These are phyloP conservation scores for Nakaseomyces uthaithaninus DNA, from an alignment of 1,139 yeast species.

Conservation along the genomic window DNA sequence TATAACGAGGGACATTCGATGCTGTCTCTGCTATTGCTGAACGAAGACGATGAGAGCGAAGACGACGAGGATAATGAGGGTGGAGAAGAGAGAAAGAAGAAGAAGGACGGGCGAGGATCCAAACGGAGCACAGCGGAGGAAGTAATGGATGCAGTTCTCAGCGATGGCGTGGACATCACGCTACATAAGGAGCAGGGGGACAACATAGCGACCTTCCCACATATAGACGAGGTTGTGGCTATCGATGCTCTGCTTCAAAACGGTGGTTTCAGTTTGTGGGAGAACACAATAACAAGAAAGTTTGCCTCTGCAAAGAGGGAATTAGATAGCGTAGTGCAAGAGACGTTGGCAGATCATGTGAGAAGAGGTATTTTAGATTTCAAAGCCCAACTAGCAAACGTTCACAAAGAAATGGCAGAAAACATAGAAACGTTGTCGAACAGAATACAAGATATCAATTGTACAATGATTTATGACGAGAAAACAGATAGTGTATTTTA, in stretches of 20 bases:
- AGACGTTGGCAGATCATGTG: neutral
- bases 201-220: neutral
- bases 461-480: conserved; percentile 4
- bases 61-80: conserved; percentile 1
- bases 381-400: neutral
- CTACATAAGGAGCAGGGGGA: neutral
- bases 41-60: neutral
- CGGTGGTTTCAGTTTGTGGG: conserved; percentile 2
- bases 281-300: neutral
- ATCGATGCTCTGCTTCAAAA: neutral
- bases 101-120: neutral
- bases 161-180: conserved; percentile 1
- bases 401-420: neutral
- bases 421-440: neutral
- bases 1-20: conserved; percentile 1
- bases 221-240: neutral
- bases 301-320: neutral
- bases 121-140: neutral
- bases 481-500: conserved; percentile 7
- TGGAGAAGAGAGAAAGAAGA: conserved; percentile 1
- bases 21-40: neutral
- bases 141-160: conserved; percentile 5
- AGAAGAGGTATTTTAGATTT: neutral
- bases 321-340: neutral
- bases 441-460: conserved; percentile 2